Percentiles rank a stretch among this genome's conserved stretches.
phyloP scores from a whole-genome alignment of 2,329 filamentous ascomycete species.

The Stemphylium lycopersici region DNA sequence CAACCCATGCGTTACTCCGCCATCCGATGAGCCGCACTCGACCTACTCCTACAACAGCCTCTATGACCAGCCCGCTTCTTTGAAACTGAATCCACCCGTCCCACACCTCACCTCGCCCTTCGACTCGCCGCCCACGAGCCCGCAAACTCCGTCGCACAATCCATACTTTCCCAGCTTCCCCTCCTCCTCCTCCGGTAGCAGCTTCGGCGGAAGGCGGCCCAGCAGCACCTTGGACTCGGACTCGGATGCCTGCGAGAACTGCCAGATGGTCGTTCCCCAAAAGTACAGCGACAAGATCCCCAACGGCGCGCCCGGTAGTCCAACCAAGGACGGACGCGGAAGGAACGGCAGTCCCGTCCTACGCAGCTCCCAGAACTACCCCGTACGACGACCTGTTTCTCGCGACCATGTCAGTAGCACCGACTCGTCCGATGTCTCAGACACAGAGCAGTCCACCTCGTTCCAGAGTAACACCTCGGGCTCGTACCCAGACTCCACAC shows the following conservation, averaged over 20 bases:
- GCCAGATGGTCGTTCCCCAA: conserved; percentile 61
- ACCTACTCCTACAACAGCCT: conserved; percentile 43
- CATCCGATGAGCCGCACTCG: conserved; percentile 44
- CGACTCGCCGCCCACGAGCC: conserved; percentile 51
- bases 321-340: conserved; percentile 55
- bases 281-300: conserved; percentile 61
- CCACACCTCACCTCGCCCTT: conserved; percentile 46
- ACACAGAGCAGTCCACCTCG: conserved; percentile 48
- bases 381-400: conserved; percentile 52
- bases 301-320: conserved; percentile 59
- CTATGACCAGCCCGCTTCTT: conserved; percentile 40
- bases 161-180: conserved; percentile 57
- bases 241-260: conserved; percentile 63
- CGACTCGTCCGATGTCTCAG: conserved; percentile 45
- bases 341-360: conserved; percentile 61
- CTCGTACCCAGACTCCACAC: conserved; percentile 45
- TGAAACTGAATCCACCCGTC: conserved; percentile 42
- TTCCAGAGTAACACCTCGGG: conserved; percentile 41
- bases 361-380: conserved; percentile 60
- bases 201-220: conserved; percentile 39
- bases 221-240: conserved; percentile 53
- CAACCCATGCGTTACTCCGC: conserved; percentile 54
- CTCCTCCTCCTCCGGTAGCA: conserved; percentile 38
- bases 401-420: conserved; percentile 42
- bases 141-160: conserved; percentile 50